These are phyloP conservation scores for Thelonectria rubi DNA, from an alignment of 2,329 filamentous ascomycete species.

Conservation along the genomic window DNA sequence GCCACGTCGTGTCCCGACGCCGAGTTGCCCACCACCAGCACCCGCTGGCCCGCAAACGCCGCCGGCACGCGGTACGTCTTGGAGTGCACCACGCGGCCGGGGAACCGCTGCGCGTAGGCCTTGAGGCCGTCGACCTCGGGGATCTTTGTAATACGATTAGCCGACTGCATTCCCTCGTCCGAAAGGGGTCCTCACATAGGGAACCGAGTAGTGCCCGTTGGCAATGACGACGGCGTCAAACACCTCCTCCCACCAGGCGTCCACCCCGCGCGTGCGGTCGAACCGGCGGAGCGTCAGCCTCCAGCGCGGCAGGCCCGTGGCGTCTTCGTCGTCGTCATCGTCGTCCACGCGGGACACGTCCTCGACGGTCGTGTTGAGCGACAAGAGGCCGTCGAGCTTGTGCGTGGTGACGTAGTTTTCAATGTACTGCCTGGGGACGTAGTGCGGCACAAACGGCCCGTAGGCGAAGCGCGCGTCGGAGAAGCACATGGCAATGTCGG, in stretches of 20 bases:
- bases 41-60: constrained; percentile 45
- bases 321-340: constrained; percentile 19
- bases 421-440: constrained; percentile 64
- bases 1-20: constrained; percentile 55
- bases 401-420: constrained; percentile 64
- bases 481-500: constrained; percentile 65
- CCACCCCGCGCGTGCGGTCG: constrained; percentile 53
- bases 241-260: constrained; percentile 63
- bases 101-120: constrained; percentile 50
- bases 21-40: constrained; percentile 55
- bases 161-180: not conserved
- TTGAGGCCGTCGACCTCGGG: constrained; percentile 57
- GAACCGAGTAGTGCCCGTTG: constrained; percentile 56
- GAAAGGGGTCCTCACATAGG: constrained; percentile 50
- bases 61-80: constrained; percentile 55
- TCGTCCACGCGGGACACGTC: constrained; percentile 51
- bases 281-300: constrained; percentile 58
- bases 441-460: constrained; percentile 64
- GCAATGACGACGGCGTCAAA: constrained; percentile 58
- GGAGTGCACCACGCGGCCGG: constrained; percentile 54
- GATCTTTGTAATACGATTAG: constrained; percentile 47
- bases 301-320: constrained; percentile 49
- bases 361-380: constrained; percentile 62
- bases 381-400: constrained; percentile 55
- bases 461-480: constrained; percentile 63